phyloP scores from a whole-genome alignment of 2,329 filamentous ascomycete species.

The Emmonsiellopsis sp. region DNA sequence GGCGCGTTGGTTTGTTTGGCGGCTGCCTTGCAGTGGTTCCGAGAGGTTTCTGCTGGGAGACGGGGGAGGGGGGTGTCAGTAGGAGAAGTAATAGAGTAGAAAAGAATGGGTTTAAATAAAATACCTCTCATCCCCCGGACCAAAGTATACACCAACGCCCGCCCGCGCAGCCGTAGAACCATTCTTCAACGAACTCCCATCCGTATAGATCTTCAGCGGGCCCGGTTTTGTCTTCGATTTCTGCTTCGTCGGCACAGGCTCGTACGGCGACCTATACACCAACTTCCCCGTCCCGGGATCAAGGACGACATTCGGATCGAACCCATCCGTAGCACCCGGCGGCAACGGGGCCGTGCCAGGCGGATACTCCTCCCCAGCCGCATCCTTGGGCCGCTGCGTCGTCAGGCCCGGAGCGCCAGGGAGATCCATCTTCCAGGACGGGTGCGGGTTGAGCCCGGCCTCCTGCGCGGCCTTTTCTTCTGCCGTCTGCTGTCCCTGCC shows the following conservation, averaged over 20 bases:
- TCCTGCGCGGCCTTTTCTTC: neutral
- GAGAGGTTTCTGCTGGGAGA: slow-evolving; percentile 55
- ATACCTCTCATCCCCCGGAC: slow-evolving; percentile 47
- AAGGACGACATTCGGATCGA: slow-evolving; percentile 49
- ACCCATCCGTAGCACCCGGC: slow-evolving; percentile 49
- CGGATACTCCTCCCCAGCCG: slow-evolving; percentile 35
- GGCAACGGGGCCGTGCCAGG: slow-evolving; percentile 49
- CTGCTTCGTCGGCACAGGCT: slow-evolving; percentile 39
- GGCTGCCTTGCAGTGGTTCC: slow-evolving; percentile 61
- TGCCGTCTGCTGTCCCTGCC: slow-evolving; percentile 5
- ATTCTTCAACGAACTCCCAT: slow-evolving; percentile 53
- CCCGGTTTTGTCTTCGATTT: slow-evolving; percentile 34
- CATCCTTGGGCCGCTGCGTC: slow-evolving; percentile 32
- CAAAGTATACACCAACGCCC: slow-evolving; percentile 57
- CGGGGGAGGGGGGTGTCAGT: slow-evolving; percentile 14
- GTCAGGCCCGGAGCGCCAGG: slow-evolving; percentile 27
- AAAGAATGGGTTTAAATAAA: slow-evolving; percentile 11
- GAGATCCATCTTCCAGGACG: neutral
- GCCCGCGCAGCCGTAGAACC: slow-evolving; percentile 46
- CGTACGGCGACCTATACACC: slow-evolving; percentile 45
- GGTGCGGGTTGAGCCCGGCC: neutral
- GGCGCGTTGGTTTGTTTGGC: slow-evolving; percentile 92
- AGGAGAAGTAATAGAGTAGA: slow-evolving; percentile 12
- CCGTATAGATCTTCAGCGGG: slow-evolving; percentile 53
- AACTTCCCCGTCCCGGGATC: slow-evolving; percentile 45